phyloP scores from a whole-genome alignment of 345 rosid species.

The Cardamine occulta region DNA sequence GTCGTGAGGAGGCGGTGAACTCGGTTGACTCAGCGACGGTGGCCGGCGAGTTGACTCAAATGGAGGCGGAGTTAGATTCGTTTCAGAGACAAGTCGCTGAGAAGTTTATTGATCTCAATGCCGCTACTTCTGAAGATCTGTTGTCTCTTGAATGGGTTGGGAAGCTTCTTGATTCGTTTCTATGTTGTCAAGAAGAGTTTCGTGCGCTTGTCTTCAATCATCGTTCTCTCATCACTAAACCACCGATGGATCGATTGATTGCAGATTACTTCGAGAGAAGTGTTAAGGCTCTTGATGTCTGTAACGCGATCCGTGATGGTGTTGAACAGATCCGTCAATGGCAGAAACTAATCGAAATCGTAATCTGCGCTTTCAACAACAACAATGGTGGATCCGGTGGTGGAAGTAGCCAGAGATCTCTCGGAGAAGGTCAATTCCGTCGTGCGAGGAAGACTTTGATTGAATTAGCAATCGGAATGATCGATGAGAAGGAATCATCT shows the following conservation, averaged over 20 bases:
- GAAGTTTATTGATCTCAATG: slow-evolving; percentile 55
- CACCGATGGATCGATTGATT: slow-evolving; percentile 62
- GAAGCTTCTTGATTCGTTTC: slow-evolving; percentile 59
- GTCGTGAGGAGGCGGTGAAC: slow-evolving; percentile 52
- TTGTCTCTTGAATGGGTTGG: slow-evolving; percentile 67
- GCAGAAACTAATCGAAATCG: slow-evolving; percentile 76
- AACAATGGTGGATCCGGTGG: slow-evolving; percentile 7
- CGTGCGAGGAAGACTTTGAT: slow-evolving; percentile 81
- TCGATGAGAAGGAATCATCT: slow-evolving; percentile 72
- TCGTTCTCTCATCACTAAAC: slow-evolving; percentile 20
- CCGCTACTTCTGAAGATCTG: slow-evolving; percentile 40
- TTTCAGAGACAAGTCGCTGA: slow-evolving; percentile 64
- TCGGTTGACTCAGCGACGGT: slow-evolving; percentile 30
- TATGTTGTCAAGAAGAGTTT: slow-evolving; percentile 67
- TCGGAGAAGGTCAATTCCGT: slow-evolving; percentile 85
- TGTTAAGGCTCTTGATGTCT: slow-evolving; percentile 80
- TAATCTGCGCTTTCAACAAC: slow-evolving; percentile 62
- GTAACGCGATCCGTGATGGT: slow-evolving; percentile 87
- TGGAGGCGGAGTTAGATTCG: slow-evolving; percentile 57
- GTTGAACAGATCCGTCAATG: slow-evolving; percentile 73
- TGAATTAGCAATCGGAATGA: slow-evolving; percentile 81
- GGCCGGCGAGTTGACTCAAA: slow-evolving; percentile 35
- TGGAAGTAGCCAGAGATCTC: slow-evolving; percentile 35
- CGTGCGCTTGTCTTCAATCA: slow-evolving; percentile 49
- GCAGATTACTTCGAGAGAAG: slow-evolving; percentile 66